Percentiles rank a stretch among this genome's conserved stretches.
phyloP scores from a whole-genome alignment of 768 basidiomycete genomes.

The Suillus subaureus region DNA sequence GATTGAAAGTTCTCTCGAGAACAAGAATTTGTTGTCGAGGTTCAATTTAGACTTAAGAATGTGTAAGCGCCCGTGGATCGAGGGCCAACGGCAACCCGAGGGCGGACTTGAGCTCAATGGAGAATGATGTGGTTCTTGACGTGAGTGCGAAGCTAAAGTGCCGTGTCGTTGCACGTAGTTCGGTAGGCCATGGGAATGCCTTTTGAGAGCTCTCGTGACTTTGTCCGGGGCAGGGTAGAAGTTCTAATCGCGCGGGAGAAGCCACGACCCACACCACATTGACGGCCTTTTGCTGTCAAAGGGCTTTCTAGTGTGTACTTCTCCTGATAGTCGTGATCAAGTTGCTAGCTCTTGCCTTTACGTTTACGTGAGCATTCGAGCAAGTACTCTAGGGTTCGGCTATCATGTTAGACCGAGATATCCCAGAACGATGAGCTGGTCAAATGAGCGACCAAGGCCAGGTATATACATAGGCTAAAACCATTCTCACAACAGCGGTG shows the following conservation, averaged over 20 bases:
- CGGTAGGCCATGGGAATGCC: slow-evolving; percentile 5
- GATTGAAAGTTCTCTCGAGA: background rate
- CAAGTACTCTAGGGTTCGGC: background rate
- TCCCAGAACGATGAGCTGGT: background rate
- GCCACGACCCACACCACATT: slow-evolving; percentile 4
- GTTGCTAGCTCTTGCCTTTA: background rate
- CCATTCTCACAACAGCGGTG: slow-evolving; percentile 15
- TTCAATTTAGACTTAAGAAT: background rate
- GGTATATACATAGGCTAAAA: background rate
- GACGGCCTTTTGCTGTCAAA: slow-evolving; percentile 18
- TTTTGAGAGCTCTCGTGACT: background rate
- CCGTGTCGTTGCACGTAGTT: slow-evolving; percentile 4
- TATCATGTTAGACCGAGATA: background rate
- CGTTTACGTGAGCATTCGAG: background rate
- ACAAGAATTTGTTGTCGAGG: background rate
- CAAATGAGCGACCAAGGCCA: background rate
- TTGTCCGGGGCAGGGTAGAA: slow-evolving; percentile 6
- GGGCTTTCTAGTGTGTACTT: slow-evolving; percentile 9
- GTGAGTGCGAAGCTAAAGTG: slow-evolving; percentile 5
- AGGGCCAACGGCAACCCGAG: background rate
- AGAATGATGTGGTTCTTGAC: background rate
- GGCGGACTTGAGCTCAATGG: background rate
- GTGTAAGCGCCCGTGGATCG: background rate
- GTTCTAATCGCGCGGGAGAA: slow-evolving; percentile 9
- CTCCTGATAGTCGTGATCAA: slow-evolving; percentile 11